Evolutionary conservation across 305 asterid genomes (phyloP), one percentile per base, ranked within the genome.

Genomic region (Rubia balearica): DNA sequence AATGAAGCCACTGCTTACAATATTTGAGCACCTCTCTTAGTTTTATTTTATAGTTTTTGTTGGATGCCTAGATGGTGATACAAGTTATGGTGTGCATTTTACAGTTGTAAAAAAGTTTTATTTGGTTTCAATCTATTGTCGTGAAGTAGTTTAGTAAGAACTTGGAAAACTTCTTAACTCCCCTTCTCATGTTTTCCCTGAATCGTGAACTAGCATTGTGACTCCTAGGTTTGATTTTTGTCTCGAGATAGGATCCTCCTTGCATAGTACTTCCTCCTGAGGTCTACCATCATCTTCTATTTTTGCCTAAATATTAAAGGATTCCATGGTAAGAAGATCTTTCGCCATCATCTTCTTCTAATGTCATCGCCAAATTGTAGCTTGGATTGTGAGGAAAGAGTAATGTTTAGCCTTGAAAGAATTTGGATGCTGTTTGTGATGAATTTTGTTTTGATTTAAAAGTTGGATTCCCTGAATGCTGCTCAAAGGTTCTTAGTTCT

Each of bases 181-280:
- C 75, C 92, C 1, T 87, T 79, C 95, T 85, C 3, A 96, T 88
- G 80, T 83, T 92, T 67, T 91, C 92, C 36, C 96, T 97, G 74
- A 92, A 92, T 75, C 92, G 85, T 27, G 96, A 90, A 62, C 98
- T 77, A 92, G 69, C 65, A 92, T 85, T 9, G 96, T 88, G 21
- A 87, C 88, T 67, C 90, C 96, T 22, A 92, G 87, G 77, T 84
- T 81, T 4, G 83, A 74, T 33, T 69, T 84, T 19, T 84, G 66
- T 57, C 72, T 71, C 51, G 69, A 16, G 45, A 75, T 36, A 7
- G 81, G 70, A 6, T 57, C 65, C 51, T 71, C 81, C 33, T 56
- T 78, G 24, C 72, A 86, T 10, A 0, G 4, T 33, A 36, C 67
- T 24, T 63, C 41, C 64, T 75, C 86, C 13, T 75, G 87, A 40